Evolutionary conservation across 306 rosid species (phyloP), one percentile per base, ranked within the genome.

Genomic region (Glycine tomentella): DNA sequence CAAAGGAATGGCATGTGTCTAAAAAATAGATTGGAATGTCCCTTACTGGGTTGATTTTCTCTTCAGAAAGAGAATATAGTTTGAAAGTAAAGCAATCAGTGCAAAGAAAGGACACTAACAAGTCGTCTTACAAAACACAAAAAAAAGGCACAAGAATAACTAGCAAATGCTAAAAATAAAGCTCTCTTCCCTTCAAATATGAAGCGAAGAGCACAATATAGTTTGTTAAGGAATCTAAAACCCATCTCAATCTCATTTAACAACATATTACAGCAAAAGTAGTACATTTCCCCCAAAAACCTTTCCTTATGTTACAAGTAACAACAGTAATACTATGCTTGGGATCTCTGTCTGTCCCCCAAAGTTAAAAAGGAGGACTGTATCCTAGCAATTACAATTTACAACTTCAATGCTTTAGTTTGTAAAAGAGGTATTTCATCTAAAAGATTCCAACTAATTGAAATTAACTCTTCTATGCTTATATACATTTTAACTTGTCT

Each of bases 291-390:
- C 49, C 38, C 56, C 66, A 33, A 6, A 25, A 45, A 44, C 25
- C 4, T 49, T 58, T 68, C 3, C 71, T 57, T 13, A 58, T 14
- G 25, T 13, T 3, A 13, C 31, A 42, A 52, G 33, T 46, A 4
- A 52, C 14, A 69, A 51, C 15, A 42, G 55, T 42, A 62, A 76
- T 50, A 61, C 51, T 42, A 69, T 16, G 20, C 14, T 57, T 76
- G 11, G 46, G 33, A 68, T 44, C 12, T 56, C 45, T 38, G 33
- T 62, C 70, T 61, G 33, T 59, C 20, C 31, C 46, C 63, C 63
- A 48, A 57, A 76, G 67, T 48, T 59, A 13, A 76, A 76, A 48
- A n/a, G 56, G 74, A 42, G 56, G 51, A 56, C 13, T 34, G 12
- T 2, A 56, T 13, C 0, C 38, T 74, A 16, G 10, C 66, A 67